These are phyloP conservation scores for Fistulinella prunicolor DNA, from an alignment of 768 basidiomycete genomes.

Conservation along the genomic window DNA sequence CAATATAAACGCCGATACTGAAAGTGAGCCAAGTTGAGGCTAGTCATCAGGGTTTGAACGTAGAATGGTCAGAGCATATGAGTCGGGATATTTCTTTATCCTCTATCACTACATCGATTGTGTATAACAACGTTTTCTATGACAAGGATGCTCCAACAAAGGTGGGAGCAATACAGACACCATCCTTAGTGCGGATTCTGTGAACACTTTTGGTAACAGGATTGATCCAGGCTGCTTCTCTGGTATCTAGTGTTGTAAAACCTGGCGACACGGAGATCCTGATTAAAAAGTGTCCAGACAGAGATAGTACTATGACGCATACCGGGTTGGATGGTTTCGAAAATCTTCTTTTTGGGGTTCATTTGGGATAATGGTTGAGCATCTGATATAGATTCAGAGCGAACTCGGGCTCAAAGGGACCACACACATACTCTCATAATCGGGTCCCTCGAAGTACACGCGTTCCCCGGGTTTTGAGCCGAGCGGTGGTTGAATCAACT, in stretches of 20 bases:
- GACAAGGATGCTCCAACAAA: conserved; percentile 92
- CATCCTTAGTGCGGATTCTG: conserved; percentile 81
- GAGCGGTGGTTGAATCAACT: conserved; percentile 85
- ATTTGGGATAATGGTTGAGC: conserved; percentile 74
- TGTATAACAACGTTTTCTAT: conserved; percentile 38
- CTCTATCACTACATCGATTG: neutral
- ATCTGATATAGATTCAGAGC: conserved; percentile 35
- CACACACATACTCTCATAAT: conserved; percentile 66
- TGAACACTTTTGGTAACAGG: conserved; percentile 75
- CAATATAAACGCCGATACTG: conserved; percentile 20
- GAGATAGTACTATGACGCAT: conserved; percentile 9
- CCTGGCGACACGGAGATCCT: conserved; percentile 37
- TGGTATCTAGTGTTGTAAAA: conserved; percentile 84
- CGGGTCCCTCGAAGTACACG: conserved; percentile 90
- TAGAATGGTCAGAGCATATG: neutral
- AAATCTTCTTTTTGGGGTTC: conserved; percentile 99
- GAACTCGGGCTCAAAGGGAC: neutral
- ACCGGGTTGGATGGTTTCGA: conserved; percentile 95
- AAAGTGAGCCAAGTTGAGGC: conserved; percentile 4
- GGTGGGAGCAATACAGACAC: conserved; percentile 75
- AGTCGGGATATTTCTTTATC: neutral
- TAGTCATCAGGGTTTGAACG: neutral
- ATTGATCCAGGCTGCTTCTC: conserved; percentile 86
- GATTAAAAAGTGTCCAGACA: neutral
- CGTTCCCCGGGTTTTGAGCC: conserved; percentile 88